Evolutionary conservation across 169 alveolate genomes (phyloP), one percentile per base, ranked within the genome.

Genomic region (Theileria parva): DNA sequence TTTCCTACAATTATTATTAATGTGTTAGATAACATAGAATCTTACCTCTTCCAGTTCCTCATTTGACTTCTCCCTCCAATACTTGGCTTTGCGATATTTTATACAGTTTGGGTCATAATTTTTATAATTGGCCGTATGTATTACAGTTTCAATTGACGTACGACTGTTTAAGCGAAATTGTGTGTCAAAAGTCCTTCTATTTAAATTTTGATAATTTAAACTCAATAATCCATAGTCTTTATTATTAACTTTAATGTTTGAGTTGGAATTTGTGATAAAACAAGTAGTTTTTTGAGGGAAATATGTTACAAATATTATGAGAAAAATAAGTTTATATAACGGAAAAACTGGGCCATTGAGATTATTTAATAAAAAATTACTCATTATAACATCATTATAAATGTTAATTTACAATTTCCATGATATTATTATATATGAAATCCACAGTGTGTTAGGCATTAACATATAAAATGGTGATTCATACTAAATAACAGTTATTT

Each of bases 81-180:
- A 75, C 17, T 78, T 74, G 27, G 85, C 85, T 50, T 81, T 81
- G 48, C 79, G 88, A 77, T 81, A 81, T 64, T 74, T 77, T 53
- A 81, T 76, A 53, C 81, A 74, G 39, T 81, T 81, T 2, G 74
- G 83, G 74, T 81, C 88, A 71, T 81, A 81, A 27, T 81, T 79
- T 30, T 75, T 81, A 51, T 77, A 81, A 67, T 81, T 85, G 5
- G 67, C 88, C 19, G 88, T 74, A 37, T 81, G 88, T 69, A 81
- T 81, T 23, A 81, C 88, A 25, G 88, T 81, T 51, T 81, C 88
- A 44, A 81, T 81, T 0, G 88, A 81, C 8, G 72, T 44, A 13
- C 88, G 32, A 48, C 88, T 81, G 28, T 64, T 1, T n/a, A 80
- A 7, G 9, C 77, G 15, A 7, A 77, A 80, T 71, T 75, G 64